Percentiles rank a stretch among this genome's conserved stretches.
phyloP scores from a whole-genome alignment of 2,329 filamentous ascomycete genomes.

The Remersonia thermophila region DNA sequence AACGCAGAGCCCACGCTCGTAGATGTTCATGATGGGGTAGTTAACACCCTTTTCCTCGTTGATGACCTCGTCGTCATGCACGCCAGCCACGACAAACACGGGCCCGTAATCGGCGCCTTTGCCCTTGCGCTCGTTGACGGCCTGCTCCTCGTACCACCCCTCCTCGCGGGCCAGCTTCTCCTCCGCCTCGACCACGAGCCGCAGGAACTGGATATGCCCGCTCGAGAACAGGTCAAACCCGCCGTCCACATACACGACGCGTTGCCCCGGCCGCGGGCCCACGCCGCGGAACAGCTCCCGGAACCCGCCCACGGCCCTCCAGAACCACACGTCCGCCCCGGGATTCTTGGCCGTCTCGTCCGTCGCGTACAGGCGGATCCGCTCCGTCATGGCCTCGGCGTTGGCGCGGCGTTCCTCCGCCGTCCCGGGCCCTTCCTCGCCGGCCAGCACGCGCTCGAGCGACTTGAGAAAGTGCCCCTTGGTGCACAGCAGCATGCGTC shows the following conservation, averaged over 20 bases:
- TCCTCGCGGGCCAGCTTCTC: slow-evolving; percentile 51
- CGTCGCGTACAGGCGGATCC: slow-evolving; percentile 76
- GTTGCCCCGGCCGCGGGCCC: slow-evolving; percentile 63
- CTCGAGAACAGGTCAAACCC: slow-evolving; percentile 95
- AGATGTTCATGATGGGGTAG: slow-evolving; percentile 99
- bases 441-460: slow-evolving; percentile 54
- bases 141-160: slow-evolving; percentile 63
- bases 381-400: slow-evolving; percentile 58
- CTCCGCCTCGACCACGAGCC: slow-evolving; percentile 62
- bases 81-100: slow-evolving; percentile 79
- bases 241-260: slow-evolving; percentile 88
- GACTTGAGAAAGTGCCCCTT: slow-evolving; percentile 84
- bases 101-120: slow-evolving; percentile 67
- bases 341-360: slow-evolving; percentile 69
- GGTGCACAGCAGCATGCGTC: slow-evolving; percentile 94
- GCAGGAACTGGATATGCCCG: slow-evolving; percentile 90
- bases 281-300: slow-evolving; percentile 56
- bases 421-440: slow-evolving; percentile 60
- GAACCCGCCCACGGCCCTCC: slow-evolving; percentile 49
- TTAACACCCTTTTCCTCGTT: slow-evolving; percentile 96
- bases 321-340: slow-evolving; percentile 77
- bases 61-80: slow-evolving; percentile 91
- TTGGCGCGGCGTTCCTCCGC: slow-evolving; percentile 50
- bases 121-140: slow-evolving; percentile 48
- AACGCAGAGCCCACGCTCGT: slow-evolving; percentile 88